These are phyloP conservation scores for Tulasnella sp. DNA, from an alignment of 768 basidiomycete genomes.

Conservation along the genomic window DNA sequence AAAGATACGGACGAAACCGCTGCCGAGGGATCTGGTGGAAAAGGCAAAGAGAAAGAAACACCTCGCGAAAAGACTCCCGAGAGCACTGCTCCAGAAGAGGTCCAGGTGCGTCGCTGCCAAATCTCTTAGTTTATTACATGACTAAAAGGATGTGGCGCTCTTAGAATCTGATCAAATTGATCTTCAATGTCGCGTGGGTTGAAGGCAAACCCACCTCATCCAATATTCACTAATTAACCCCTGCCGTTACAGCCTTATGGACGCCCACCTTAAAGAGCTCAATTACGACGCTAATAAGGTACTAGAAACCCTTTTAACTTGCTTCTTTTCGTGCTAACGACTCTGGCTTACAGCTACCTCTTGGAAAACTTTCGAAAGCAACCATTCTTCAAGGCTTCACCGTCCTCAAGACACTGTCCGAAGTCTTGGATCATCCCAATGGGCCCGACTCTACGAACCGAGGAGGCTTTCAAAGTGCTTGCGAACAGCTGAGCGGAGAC, in stretches of 20 bases:
- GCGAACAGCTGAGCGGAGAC: slow-evolving; percentile 45
- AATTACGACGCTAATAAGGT: slow-evolving; percentile 60
- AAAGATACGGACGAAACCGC: slow-evolving; percentile 30
- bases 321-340: background rate
- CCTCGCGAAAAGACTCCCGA: slow-evolving; percentile 44
- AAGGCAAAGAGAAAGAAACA: slow-evolving; percentile 36
- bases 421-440: slow-evolving; percentile 49
- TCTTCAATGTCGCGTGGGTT: slow-evolving; percentile 39
- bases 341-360: slow-evolving; percentile 40
- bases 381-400: slow-evolving; percentile 58
- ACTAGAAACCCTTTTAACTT: background rate
- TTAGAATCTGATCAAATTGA: slow-evolving; percentile 27
- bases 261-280: slow-evolving; percentile 55
- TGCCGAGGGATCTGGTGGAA: slow-evolving; percentile 35
- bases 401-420: slow-evolving; percentile 53
- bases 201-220: slow-evolving; percentile 3
- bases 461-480: slow-evolving; percentile 41
- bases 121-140: background rate
- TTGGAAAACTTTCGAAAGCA: slow-evolving; percentile 60
- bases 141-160: background rate
- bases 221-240: background rate
- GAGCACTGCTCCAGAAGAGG: slow-evolving; percentile 43
- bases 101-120: slow-evolving; percentile 33
- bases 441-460: slow-evolving; percentile 40
- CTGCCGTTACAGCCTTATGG: slow-evolving; percentile 43